Evolutionary conservation across 129 eudicot species (phyloP), one percentile per base, ranked within the genome.

Genomic region (Flaveria linearis): DNA sequence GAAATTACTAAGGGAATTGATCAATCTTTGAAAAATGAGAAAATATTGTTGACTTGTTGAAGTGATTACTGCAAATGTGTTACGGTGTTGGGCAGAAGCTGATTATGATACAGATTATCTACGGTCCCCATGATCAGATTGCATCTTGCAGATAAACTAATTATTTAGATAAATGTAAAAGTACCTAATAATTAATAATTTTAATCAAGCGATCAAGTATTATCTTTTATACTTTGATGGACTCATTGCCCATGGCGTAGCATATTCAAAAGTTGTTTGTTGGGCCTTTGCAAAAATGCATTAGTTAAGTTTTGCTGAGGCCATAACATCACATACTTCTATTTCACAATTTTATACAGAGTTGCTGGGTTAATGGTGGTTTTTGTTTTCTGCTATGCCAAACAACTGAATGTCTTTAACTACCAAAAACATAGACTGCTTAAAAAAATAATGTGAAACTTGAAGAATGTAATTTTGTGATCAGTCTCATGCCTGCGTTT

Each of bases 361-460:
- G 41, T 36, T 36, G 41, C 41, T 36, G 41, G 41, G 7, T 5
- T 36, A 36, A 36, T 9, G 41, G n/a, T 22, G 36, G 73, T 65
- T 51, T 74, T 58, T 7, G 10, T 58, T 45, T 58, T 12, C 15
- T 60, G 67, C 9, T 14, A 61, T 61, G 42, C 17, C 41, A 61
- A 26, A 61, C 67, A 61, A 13, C 17, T 61, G 41, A 62, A 73
- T 73, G 69, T 5, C 43, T 53, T 4, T 58, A 41, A 56, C 68
- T 73, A 47, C 62, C n/a, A 63, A 56, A n/a, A 68, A 52, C 26
- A 36, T 36, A 41, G 42, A 52, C 55, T 23, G 43, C 66, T 76
- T 15, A 39, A 10, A 50, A 33, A 52, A 43, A 65, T 20, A 20
- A 65, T n/a, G 30, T 43, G 47, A 55, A 53, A n/a, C 33, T 64